Percentiles rank a stretch among this genome's conserved stretches.
Evolutionary conservation across 2,329 filamentous ascomycete genomes (phyloP).

Genomic region (Cladophialophora exuberans): DNA sequence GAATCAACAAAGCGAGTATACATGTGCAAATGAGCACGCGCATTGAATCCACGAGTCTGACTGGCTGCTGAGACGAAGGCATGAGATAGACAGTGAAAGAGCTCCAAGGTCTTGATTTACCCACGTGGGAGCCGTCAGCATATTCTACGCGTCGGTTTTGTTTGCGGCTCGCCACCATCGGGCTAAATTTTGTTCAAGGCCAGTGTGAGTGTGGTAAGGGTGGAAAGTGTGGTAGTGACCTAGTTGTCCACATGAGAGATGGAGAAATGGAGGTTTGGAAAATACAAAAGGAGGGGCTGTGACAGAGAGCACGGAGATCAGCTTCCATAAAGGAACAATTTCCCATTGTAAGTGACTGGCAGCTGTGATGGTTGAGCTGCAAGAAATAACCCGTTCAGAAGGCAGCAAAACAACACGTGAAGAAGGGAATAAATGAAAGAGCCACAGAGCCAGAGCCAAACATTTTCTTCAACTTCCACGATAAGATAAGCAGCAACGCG

Average conservation of each 20-base stretch:
- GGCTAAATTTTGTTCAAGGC: not conserved
- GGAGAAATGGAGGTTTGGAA: no score
- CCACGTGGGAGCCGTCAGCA: constrained; percentile 22
- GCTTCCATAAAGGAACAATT: constrained; percentile 1
- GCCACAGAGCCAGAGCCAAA: not conserved
- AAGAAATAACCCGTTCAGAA: constrained; percentile 1
- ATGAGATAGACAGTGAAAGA: no score
- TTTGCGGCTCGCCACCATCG: constrained; percentile 15
- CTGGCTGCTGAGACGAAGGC: no score
- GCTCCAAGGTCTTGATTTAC: constrained; percentile 9
- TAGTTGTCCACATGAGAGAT: no score
- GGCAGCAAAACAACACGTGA: not conserved
- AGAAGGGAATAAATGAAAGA: not conserved
- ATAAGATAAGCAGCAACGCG: not conserved
- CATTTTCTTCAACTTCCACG: not conserved
- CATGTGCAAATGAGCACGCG: constrained; percentile 19
- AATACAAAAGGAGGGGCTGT: no score
- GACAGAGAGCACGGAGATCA: not conserved
- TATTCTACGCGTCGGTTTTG: constrained; percentile 20
- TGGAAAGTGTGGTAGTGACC: no score
- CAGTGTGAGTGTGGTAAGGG: no score
- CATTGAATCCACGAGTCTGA: constrained; percentile 9
- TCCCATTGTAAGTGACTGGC: not conserved
- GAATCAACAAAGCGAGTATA: constrained; percentile 14
- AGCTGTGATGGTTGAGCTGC: no score